Evolutionary conservation across 2,329 filamentous ascomycete genomes (phyloP).

Genomic region (Nemania bipapillata): DNA sequence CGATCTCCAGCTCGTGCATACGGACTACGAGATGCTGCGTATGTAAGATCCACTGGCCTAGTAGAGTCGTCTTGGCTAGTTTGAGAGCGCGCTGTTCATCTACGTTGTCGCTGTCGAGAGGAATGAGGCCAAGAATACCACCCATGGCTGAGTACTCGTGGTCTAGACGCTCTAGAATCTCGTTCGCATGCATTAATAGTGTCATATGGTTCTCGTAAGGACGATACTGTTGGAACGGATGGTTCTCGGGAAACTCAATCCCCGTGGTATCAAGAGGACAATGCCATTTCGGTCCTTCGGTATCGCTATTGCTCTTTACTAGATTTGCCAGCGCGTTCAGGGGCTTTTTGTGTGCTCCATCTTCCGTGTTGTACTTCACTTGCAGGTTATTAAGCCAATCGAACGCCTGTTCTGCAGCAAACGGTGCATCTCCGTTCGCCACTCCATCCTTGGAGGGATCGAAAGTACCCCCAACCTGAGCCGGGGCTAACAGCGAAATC

Average conservation of each 20-base stretch:
- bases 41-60: constrained; percentile 68
- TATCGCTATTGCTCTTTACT: constrained; percentile 57
- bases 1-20: constrained; percentile 67
- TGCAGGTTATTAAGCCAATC: constrained; percentile 67
- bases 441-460: constrained; percentile 41
- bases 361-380: constrained; percentile 61
- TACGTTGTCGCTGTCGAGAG: constrained; percentile 54
- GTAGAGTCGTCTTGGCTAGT: constrained; percentile 61
- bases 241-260: constrained; percentile 39
- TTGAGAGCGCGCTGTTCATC: constrained; percentile 53
- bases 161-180: constrained; percentile 68
- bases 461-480: constrained; percentile 50
- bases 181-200: constrained; percentile 68
- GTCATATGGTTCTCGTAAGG: constrained; percentile 61
- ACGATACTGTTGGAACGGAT: constrained; percentile 39
- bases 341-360: constrained; percentile 60
- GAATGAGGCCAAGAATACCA: constrained; percentile 66
- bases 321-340: constrained; percentile 61
- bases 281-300: constrained; percentile 56
- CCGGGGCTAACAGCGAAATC: constrained; percentile 61
- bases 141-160: constrained; percentile 67
- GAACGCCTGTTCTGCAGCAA: constrained; percentile 61
- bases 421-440: constrained; percentile 44
- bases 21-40: constrained; percentile 65
- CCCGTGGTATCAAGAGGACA: constrained; percentile 57